Percentiles rank a stretch among this genome's conserved stretches.
These are phyloP conservation scores for Tylopilus vinaceipallidus DNA, from an alignment of 768 basidiomycete species.

Conservation along the genomic window DNA sequence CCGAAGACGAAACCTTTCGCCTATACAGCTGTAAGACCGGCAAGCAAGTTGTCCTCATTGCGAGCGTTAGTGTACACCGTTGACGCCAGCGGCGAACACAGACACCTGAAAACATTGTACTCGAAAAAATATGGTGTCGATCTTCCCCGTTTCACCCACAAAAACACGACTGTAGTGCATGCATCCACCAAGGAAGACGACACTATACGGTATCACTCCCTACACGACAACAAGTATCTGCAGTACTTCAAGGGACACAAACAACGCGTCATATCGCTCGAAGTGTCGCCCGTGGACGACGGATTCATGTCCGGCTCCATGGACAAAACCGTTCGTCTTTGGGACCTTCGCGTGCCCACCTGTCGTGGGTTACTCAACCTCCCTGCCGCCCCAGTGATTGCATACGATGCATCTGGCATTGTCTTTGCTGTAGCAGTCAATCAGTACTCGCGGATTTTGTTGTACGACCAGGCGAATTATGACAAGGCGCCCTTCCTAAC, in stretches of 20 bases:
- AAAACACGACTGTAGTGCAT: conserved; percentile 78
- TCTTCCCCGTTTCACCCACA: conserved; percentile 93
- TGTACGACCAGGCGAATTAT: conserved; percentile 84
- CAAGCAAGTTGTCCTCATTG: conserved; percentile 67
- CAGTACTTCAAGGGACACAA: conserved; percentile 96
- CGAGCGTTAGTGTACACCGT: conserved; percentile 17
- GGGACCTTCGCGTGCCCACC: conserved; percentile 83
- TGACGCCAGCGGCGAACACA: conserved; percentile 36
- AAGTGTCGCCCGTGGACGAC: conserved; percentile 90
- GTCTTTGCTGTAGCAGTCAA: conserved; percentile 89
- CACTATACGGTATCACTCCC: conserved; percentile 89
- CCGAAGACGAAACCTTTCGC: conserved; percentile 90
- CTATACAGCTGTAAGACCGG: conserved; percentile 87
- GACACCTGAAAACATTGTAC: conserved; percentile 72
- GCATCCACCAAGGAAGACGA: conserved; percentile 96
- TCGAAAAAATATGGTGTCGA: conserved; percentile 98
- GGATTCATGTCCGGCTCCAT: conserved; percentile 93
- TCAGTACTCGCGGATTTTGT: conserved; percentile 73
- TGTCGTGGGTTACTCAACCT: conserved; percentile 80
- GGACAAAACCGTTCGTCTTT: conserved; percentile 93
- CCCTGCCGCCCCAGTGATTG: conserved; percentile 72
- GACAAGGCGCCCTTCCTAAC: conserved; percentile 91
- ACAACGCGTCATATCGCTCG: conserved; percentile 82
- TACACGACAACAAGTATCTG: conserved; percentile 95
- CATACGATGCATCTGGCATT: conserved; percentile 79